Base-by-base conservation (phyloP, 192 early-diverging fungal genomes). In the Podila verticillata region DNA sequence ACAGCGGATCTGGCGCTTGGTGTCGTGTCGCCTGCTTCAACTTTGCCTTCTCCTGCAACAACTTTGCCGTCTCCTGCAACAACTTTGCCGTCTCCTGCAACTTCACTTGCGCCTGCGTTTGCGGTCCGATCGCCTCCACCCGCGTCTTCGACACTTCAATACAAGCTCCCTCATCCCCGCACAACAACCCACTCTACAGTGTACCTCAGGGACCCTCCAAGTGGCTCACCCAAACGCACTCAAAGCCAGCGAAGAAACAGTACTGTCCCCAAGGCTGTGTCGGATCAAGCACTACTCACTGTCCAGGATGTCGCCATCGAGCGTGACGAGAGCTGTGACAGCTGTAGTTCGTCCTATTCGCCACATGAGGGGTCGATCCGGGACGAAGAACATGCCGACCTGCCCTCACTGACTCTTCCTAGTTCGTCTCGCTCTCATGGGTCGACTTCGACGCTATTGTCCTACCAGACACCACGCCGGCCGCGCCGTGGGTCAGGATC, bases 231-330 rank as follows among this genome's bases (percentile, higher is more conserved):
- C 22, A 54, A 54, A 5, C 24, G 51, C 24, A 26, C 51, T 26
- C 24, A 15, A 34, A 10, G 29, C 19, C 61, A 28, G 36, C 32
- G 56, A 15, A 32, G 36, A n/a, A 61, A 22, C 22, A 68, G 75
- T 28, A 67, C 68, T 49, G 69, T 72, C n/a, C 70, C 69, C 9
- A 67, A 17, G 47, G 69, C 75, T 20, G 70, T 72, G 2, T 72
- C 75, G 20, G 75, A 80, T 39, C 75, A 68, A 24, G 69, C 59
- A 1, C 48, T 72, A 1, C 44, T 72, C 56, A 80, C 69, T 8
- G 65, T 49, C 36, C 75, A 72, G 47, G 75, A 80, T 65, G 56
- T 72, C 1, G 69, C 60, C 32, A 32, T 72, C 12, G 70, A 72
- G 34, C 35, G 29, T 58, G 69, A 44, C 32, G 20, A 36, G 15